Evolutionary conservation across 2,329 filamentous ascomycete genomes (phyloP).

Genomic region (Verticillium zaregamsianum): DNA sequence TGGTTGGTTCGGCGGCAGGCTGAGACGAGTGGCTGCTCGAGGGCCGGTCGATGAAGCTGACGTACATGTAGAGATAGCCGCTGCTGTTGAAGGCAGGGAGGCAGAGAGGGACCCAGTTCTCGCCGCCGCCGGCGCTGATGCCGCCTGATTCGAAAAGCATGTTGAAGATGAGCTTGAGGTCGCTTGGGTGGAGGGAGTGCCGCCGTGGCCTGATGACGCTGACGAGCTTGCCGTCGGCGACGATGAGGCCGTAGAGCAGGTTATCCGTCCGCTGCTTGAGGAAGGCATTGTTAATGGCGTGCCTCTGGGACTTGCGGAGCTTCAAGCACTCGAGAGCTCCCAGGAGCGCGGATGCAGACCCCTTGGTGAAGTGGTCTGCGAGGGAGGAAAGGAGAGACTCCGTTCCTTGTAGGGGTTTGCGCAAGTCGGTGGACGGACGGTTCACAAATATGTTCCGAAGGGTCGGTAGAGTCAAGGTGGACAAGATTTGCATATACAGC

Average conservation of each 20-base stretch:
- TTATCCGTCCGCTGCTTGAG: constrained; percentile 73
- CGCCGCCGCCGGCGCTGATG: constrained; percentile 83
- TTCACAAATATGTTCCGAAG: constrained; percentile 84
- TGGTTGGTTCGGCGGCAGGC: constrained; percentile 33
- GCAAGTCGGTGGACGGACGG: constrained; percentile 88
- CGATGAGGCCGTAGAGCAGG: constrained; percentile 87
- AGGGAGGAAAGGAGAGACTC: constrained; percentile 87
- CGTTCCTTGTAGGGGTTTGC: constrained; percentile 85
- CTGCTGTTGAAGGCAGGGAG: constrained; percentile 95
- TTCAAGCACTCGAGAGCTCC: constrained; percentile 92
- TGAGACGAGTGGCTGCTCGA: constrained; percentile 29
- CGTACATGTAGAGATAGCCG: constrained; percentile 98
- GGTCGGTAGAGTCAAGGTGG: constrained; percentile 84
- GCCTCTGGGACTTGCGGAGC: constrained; percentile 81
- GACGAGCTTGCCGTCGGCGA: constrained; percentile 87
- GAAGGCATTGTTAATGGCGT: constrained; percentile 81
- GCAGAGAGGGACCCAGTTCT: constrained; percentile 96
- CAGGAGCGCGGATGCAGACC: constrained; percentile 82
- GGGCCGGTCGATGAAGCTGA: constrained; percentile 79
- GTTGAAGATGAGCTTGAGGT: constrained; percentile 95
- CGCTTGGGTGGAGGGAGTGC: constrained; percentile 91
- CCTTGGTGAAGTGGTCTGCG: constrained; percentile 89
- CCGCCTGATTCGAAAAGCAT: constrained; percentile 97
- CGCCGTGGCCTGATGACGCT: constrained; percentile 92
- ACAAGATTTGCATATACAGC: constrained; percentile 96